phyloP scores from a whole-genome alignment of 2,329 filamentous ascomycete species.

The Xylaria sp. region DNA sequence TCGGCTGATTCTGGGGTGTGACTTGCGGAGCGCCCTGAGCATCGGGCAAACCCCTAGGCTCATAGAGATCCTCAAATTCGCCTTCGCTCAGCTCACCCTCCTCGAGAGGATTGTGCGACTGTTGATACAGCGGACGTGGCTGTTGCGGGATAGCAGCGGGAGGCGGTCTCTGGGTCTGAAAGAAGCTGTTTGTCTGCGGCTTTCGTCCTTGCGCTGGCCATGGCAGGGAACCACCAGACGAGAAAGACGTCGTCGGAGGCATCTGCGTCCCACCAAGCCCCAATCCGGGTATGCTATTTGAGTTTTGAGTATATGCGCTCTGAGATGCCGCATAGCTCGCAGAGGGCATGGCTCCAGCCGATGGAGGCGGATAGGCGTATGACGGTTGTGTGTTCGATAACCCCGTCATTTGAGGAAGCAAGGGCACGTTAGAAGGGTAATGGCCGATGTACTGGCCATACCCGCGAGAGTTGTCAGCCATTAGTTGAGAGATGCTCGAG shows the following conservation, averaged over 20 bases:
- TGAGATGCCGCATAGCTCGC: constrained; percentile 49
- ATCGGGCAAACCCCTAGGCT: constrained; percentile 50
- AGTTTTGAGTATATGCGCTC: constrained; percentile 54
- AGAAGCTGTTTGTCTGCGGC: constrained; percentile 21
- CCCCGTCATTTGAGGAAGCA: constrained; percentile 27
- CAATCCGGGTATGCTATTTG: constrained; percentile 54
- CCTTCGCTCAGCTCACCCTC: constrained; percentile 83
- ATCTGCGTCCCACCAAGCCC: constrained; percentile 47
- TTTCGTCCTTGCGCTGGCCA: constrained; percentile 36
- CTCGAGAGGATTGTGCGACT: constrained; percentile 56
- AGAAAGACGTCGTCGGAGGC: constrained; percentile 32
- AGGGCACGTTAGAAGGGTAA: constrained; percentile 37
- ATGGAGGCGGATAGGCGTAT: constrained; percentile 26
- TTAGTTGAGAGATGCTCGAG: constrained; percentile 40
- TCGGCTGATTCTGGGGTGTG: constrained; percentile 19
- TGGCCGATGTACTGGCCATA: constrained; percentile 51
- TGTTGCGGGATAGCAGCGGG: constrained; percentile 16
- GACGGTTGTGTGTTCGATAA: constrained; percentile 29
- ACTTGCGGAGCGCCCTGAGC: constrained; percentile 8
- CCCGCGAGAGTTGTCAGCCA: constrained; percentile 55
- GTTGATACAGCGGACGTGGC: constrained; percentile 15
- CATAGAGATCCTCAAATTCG: constrained; percentile 71
- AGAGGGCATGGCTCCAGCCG: constrained; percentile 31
- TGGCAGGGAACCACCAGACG: constrained; percentile 23
- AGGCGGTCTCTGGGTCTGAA: constrained; percentile 23